Base-by-base conservation (phyloP, 2,329 filamentous ascomycete species). In the Colletotrichum aenigma region DNA sequence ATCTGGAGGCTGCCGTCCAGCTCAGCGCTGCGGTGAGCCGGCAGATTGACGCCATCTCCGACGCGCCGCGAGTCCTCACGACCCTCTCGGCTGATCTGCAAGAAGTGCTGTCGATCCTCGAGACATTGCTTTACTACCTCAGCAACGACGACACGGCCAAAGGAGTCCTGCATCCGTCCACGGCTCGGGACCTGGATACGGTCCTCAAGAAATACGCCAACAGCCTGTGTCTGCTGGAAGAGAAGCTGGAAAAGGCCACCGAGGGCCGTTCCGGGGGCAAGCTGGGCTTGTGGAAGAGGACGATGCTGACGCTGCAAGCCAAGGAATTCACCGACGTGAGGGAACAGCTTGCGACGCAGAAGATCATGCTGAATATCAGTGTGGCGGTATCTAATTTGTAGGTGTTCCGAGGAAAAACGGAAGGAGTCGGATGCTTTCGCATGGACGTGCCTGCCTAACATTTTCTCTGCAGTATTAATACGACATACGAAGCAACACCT, bases 331-430 rank as follows among this genome's bases (percentile, higher is more conserved):
- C 34, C 10, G 55, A 73, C 52, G 30, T 73, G 18, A 30, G 34
- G 26, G 34, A 34, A 18, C 52, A 69, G 36, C 48, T 73, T 21
- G 56, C 56, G 15, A 56, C 30, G 26, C 64, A 67, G 32, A 73
- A 61, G 2, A 55, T 68, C 34, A 24, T 38, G 26, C 56, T 73
- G 64, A 34, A 32, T 3, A 58, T 73, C 4, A 56, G 61, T 26
- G 64, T 73, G 28, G 36, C 65, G 15, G 70, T 69, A 15, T 65
- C 70, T 12, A 73, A 73, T 18, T 69, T 73, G 70, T 69, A 56
- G 67, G 70, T 69, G 18, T 32, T 3, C 21, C 32, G 16, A 4
- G 32, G 7, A 2, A 48, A 21, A 21, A 4, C 2, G 21, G n/a
- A 21, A 21, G 43, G 43, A 48, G 16, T 36, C n/a, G 12, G 62